These are phyloP conservation scores for Sphaerobolus stellatus DNA, from an alignment of 1,284 basidiomycete species.

Conservation along the genomic window DNA sequence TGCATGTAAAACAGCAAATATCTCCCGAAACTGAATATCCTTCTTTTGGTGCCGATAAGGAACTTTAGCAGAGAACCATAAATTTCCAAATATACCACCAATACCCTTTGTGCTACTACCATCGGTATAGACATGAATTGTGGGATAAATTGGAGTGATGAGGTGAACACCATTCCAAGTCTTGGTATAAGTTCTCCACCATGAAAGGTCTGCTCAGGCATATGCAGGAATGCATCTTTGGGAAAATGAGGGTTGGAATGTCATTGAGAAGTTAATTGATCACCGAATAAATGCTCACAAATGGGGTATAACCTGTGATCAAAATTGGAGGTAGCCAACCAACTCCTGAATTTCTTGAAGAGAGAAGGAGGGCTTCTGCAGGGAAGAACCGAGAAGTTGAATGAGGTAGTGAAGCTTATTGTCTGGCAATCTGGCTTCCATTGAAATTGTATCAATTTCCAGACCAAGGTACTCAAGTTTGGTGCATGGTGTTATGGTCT, in stretches of 20 bases:
- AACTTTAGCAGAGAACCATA: not conserved
- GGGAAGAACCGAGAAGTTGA: no score
- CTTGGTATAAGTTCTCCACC: not conserved
- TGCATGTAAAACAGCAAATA: conserved; percentile 7
- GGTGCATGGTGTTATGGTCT: not conserved
- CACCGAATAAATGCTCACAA: conserved; percentile 5
- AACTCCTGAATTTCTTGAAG: conserved; percentile 6
- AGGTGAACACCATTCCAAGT: conserved; percentile 3
- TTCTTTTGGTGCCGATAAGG: not conserved
- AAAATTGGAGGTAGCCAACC: conserved; percentile 9
- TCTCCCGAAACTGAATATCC: no score
- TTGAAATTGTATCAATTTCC: not conserved
- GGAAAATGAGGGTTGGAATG: not conserved
- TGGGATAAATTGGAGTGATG: not conserved
- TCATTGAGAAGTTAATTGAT: conserved; percentile 1
- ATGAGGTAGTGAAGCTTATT: conserved; percentile 1
- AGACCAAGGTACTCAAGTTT: not conserved
- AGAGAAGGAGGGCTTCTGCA: no score
- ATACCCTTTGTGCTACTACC: not conserved
- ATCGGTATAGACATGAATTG: not conserved
- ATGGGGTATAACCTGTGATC: conserved; percentile 8
- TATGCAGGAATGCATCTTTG: not conserved
- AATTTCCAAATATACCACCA: not conserved
- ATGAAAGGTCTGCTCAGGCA: not conserved
- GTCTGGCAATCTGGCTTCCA: conserved; percentile 6